Conservation (phyloP, 2,329 filamentous ascomycete species). For the Trichoderma cornu-damae region DNA sequence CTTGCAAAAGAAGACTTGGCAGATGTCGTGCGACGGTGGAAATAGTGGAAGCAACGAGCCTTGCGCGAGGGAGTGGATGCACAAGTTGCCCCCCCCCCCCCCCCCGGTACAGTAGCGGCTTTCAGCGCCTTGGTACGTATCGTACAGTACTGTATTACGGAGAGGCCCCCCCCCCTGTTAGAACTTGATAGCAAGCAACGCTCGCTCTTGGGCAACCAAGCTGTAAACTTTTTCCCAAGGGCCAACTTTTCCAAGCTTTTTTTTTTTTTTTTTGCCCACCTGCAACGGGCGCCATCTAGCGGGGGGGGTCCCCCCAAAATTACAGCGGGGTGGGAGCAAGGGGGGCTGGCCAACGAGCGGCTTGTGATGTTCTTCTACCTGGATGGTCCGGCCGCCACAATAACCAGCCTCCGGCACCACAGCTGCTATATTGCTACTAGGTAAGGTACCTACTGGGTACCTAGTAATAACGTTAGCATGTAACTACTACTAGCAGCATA, state of each 20-base stretch:
- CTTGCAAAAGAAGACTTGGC: slow-evolving; percentile 5
- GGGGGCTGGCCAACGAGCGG: slow-evolving; percentile 5
- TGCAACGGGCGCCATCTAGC: background rate
- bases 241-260: too few relatives aligned
- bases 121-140: too few relatives aligned
- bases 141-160: too few relatives aligned
- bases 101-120: too few relatives aligned
- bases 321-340: slow-evolving; percentile 11
- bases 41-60: background rate
- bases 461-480: too few relatives aligned
- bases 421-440: background rate
- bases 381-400: slow-evolving; percentile 1
- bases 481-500: too few relatives aligned
- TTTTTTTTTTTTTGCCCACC: too few relatives aligned
- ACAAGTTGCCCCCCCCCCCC: background rate
- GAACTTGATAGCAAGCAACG: too few relatives aligned
- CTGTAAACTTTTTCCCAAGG: too few relatives aligned
- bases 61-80: background rate
- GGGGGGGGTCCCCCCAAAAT: slow-evolving; percentile 7
- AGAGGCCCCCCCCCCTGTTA: background rate
- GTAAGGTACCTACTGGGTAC: too few relatives aligned
- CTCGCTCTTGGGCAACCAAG: too few relatives aligned
- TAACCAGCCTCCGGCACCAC: background rate
- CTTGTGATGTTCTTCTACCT: background rate
- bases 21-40: background rate